Percentiles rank a stretch among this genome's conserved stretches.
Conservation (phyloP, 2,329 filamentous ascomycete species). For the Fusarium ambrosium region DNA sequence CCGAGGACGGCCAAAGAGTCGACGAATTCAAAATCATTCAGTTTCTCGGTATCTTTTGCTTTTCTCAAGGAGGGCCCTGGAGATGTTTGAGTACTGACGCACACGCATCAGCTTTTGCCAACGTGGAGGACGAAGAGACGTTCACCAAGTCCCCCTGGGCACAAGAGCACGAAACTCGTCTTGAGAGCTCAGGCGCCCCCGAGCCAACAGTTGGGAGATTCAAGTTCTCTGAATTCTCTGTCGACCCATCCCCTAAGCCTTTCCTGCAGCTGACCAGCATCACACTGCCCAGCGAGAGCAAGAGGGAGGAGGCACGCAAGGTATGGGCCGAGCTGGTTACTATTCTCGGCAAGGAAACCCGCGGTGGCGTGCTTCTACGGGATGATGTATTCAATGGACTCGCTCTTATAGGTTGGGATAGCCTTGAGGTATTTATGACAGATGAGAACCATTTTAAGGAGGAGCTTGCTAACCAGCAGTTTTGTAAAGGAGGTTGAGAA, state of each 20-base stretch:
- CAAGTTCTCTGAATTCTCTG: constrained; percentile 19
- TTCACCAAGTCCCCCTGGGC: constrained; percentile 16
- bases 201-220: constrained; percentile 7
- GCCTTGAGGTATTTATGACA: constrained; percentile 13
- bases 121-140: constrained; percentile 9
- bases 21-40: constrained; percentile 19
- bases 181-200: not conserved
- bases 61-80: not conserved
- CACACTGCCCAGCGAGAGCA: not conserved
- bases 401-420: constrained; percentile 26
- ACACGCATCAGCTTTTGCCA: constrained; percentile 17
- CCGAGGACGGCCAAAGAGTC: constrained; percentile 9
- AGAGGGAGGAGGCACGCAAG: constrained; percentile 3
- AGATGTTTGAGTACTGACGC: not conserved
- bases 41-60: not conserved
- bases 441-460: not conserved
- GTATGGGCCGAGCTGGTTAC: constrained; percentile 10
- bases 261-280: constrained; percentile 24
- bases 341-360: constrained; percentile 15
- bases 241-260: not conserved
- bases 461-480: not conserved
- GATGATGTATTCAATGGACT: constrained; percentile 19
- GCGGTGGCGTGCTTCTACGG: constrained; percentile 15
- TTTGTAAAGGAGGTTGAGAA: constrained; percentile 10
- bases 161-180: constrained; percentile 11